Percentiles rank a stretch among this genome's conserved stretches.
Evolutionary conservation across 768 basidiomycete species (phyloP).

Genomic region (Mycena filopes): DNA sequence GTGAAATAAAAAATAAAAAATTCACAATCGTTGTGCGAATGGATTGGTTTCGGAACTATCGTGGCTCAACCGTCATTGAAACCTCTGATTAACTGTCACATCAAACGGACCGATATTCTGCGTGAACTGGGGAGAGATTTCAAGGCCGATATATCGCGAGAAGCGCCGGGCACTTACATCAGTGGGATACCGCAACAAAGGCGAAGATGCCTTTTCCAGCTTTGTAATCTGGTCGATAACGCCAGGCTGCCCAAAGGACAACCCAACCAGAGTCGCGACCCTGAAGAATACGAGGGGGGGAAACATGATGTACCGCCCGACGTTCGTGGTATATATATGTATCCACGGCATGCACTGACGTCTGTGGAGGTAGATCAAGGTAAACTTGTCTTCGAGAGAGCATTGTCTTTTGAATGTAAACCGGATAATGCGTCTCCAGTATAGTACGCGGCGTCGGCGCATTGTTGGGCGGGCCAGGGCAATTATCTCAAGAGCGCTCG

Average conservation of each 20-base stretch:
- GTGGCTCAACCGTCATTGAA: too few relatives aligned
- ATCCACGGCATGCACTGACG: background rate
- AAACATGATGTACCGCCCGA: background rate
- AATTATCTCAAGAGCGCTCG: too few relatives aligned
- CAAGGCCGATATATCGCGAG: background rate
- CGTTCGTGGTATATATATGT: background rate
- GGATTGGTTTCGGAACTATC: slow-evolving; percentile 60
- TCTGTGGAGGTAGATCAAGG: slow-evolving; percentile 1
- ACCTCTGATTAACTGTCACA: too few relatives aligned
- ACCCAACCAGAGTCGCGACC: slow-evolving; percentile 4
- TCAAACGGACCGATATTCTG: too few relatives aligned
- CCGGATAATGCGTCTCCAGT: too few relatives aligned
- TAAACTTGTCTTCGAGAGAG: slow-evolving; percentile 2
- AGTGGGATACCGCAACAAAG: slow-evolving; percentile 55
- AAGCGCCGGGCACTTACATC: too few relatives aligned
- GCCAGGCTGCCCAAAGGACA: slow-evolving; percentile 22
- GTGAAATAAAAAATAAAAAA: slow-evolving; percentile 1
- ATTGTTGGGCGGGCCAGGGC: too few relatives aligned
- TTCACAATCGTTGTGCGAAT: slow-evolving; percentile 67
- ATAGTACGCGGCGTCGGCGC: too few relatives aligned
- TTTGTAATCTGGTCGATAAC: slow-evolving; percentile 34
- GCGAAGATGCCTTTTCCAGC: slow-evolving; percentile 49
- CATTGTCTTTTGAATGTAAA: too few relatives aligned
- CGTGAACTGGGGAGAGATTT: slow-evolving; percentile 46
- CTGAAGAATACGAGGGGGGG: background rate